phyloP scores from a whole-genome alignment of 2,329 filamentous ascomycete species.

The Mycosphaerelloides madeirae region DNA sequence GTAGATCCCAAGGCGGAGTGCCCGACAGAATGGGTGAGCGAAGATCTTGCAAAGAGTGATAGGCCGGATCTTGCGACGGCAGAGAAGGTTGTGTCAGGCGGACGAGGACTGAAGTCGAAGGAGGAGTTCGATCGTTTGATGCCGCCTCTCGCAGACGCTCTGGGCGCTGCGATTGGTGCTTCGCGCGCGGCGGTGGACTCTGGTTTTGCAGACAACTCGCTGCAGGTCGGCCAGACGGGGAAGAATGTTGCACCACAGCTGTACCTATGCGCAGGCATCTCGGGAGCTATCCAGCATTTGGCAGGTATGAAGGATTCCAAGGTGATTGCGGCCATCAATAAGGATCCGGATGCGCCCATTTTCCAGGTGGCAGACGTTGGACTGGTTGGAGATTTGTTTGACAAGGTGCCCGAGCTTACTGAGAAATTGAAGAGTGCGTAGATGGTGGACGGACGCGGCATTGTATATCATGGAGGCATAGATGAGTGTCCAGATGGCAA shows the following conservation, averaged over 20 bases:
- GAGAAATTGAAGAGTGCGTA: conserved; percentile 71
- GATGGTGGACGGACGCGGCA: neutral
- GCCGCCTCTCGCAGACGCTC: conserved; percentile 81
- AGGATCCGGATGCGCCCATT: conserved; percentile 93
- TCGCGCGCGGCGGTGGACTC: conserved; percentile 94
- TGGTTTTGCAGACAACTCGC: conserved; percentile 95
- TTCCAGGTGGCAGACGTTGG: conserved; percentile 98
- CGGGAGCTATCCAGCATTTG: conserved; percentile 94
- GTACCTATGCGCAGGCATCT: conserved; percentile 93
- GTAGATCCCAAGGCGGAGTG: conserved; percentile 73
- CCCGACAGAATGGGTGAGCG: conserved; percentile 83
- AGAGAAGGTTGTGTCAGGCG: conserved; percentile 82
- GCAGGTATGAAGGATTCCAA: conserved; percentile 99
- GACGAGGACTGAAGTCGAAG: conserved; percentile 93
- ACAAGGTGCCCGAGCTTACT: conserved; percentile 91
- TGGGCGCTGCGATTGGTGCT: conserved; percentile 93
- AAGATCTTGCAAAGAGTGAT: conserved; percentile 88
- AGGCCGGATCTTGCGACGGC: conserved; percentile 92
- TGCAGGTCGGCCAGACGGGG: conserved; percentile 96
- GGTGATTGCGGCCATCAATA: conserved; percentile 98
- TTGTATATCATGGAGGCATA: conserved; percentile 3
- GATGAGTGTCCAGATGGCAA: neutral
- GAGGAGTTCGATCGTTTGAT: conserved; percentile 94
- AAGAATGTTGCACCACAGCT: conserved; percentile 97
- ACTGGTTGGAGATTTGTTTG: conserved; percentile 90